Percentiles rank a stretch among this genome's conserved stretches.
These are phyloP conservation scores for Trichothecium sympodiale DNA, from an alignment of 2,329 filamentous ascomycete species.

Conservation along the genomic window DNA sequence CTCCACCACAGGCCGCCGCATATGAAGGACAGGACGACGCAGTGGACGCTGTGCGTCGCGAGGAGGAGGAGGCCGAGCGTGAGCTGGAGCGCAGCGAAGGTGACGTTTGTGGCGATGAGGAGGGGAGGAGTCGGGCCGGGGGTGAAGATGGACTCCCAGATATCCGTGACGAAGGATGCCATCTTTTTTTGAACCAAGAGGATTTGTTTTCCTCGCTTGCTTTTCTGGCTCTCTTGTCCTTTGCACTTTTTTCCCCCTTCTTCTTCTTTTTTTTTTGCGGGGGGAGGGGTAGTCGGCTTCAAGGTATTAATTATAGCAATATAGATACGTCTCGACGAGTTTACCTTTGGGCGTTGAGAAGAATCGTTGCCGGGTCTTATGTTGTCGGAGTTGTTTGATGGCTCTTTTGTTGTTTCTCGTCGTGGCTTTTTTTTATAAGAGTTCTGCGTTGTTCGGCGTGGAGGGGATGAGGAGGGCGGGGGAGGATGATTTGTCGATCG, in stretches of 20 bases:
- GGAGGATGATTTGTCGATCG: not conserved
- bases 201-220: too few relatives aligned
- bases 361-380: too few relatives aligned
- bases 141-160: constrained; percentile 90
- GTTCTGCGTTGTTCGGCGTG: not conserved
- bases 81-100: constrained; percentile 76
- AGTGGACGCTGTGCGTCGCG: constrained; percentile 81
- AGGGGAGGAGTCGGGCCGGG: constrained; percentile 83
- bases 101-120: constrained; percentile 78
- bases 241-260: too few relatives aligned
- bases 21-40: constrained; percentile 68
- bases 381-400: not conserved
- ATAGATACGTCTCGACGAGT: too few relatives aligned
- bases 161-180: constrained; percentile 57
- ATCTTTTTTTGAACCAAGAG: too few relatives aligned
- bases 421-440: not conserved
- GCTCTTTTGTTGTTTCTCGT: not conserved
- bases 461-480: not conserved
- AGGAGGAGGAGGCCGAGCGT: constrained; percentile 66
- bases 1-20: constrained; percentile 79
- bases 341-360: too few relatives aligned
- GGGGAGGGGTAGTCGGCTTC: too few relatives aligned
- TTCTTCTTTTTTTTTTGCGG: too few relatives aligned
- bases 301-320: too few relatives aligned
- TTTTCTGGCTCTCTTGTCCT: too few relatives aligned